Base-by-base conservation (phyloP, 208 protist genomes). In the Leishmania major region DNA sequence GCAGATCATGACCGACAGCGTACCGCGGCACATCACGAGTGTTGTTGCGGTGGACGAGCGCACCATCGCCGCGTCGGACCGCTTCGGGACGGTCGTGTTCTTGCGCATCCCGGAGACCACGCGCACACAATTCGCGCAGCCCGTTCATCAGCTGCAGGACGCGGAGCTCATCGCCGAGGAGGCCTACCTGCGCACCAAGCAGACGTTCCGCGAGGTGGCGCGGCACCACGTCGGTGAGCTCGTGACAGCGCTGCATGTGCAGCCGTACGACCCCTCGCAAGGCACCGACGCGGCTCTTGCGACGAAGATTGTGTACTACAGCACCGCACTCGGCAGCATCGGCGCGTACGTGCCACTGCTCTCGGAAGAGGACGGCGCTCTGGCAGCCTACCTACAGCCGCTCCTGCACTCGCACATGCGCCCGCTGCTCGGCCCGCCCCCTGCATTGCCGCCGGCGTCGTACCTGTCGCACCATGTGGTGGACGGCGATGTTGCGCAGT, bases 331-430 rank as follows among this genome's bases (percentile, higher is more conserved):
- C 43, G 94, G 94, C 57, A 84, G 87, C 40, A 75, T 97, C 7
- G 94, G 94, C 15, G 92, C 90, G 37, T 95, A 91, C 70, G 84
- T 89, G 25, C 92, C 94, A 7, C 91, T 96, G 81, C 77, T 94
- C 37, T 72, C 81, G 2, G 91, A 97, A 53, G 92, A 93, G 37
- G 94, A 97, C 66, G 94, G 85, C 35, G 91, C 90, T 0, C 69
- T 96, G 19, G 94, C 88, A 22, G 94, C 91, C 22, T 92, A 96
- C 75, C 51, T 89, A 60, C 90, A 92, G 81, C 89, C 90, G 5
- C 86, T 96, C 37, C 43, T 96, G 40, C 66, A 87, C 37, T 73
- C 59, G 3, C 86, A 96, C 82, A 64, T 88, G 40, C 87, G 85
- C 6, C 87, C 83, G 37, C 72, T 90, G 5, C 82, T 94, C 31